These are phyloP conservation scores for Boletus tylopilopsis DNA, from an alignment of 768 basidiomycete species.

Conservation along the genomic window DNA sequence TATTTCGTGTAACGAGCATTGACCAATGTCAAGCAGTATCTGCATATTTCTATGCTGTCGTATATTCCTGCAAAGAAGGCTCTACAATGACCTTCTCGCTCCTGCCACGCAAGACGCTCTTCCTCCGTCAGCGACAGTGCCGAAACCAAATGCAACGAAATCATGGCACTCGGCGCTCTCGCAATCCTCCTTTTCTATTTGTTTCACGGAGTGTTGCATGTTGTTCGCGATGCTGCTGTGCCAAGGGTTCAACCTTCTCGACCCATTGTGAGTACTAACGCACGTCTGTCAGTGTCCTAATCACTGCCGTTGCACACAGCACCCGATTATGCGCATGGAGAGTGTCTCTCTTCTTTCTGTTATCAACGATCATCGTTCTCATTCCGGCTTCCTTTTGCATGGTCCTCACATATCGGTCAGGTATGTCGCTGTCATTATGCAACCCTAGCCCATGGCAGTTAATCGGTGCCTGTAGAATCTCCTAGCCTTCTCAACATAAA, in stretches of 20 bases:
- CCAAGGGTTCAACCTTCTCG: slow-evolving; percentile 58
- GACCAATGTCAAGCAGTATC: slow-evolving; percentile 33
- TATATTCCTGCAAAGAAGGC: slow-evolving; percentile 50
- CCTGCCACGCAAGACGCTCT: slow-evolving; percentile 26
- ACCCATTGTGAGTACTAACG: slow-evolving; percentile 44
- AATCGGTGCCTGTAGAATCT: slow-evolving; percentile 14
- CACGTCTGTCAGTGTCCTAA: not conserved
- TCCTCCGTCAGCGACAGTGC: slow-evolving; percentile 21
- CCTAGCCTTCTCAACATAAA: slow-evolving; percentile 23
- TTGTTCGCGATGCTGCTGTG: slow-evolving; percentile 69
- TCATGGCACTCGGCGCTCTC: slow-evolving; percentile 55
- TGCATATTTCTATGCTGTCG: slow-evolving; percentile 56
- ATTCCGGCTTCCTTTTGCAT: slow-evolving; percentile 64
- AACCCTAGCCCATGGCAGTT: not conserved
- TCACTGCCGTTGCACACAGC: slow-evolving; percentile 31
- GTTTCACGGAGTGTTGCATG: slow-evolving; percentile 72
- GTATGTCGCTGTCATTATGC: slow-evolving; percentile 10
- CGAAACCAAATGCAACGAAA: slow-evolving; percentile 18
- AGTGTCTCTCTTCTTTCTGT: slow-evolving; percentile 58
- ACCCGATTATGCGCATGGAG: slow-evolving; percentile 66
- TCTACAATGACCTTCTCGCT: slow-evolving; percentile 59
- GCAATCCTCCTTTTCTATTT: slow-evolving; percentile 58
- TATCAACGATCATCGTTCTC: slow-evolving; percentile 58
- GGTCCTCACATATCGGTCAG: slow-evolving; percentile 45
- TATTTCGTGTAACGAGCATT: slow-evolving; percentile 30